A percentile compares a stretch with the other conserved stretches of the same genome.
Evolutionary conservation across 441 rosid species (phyloP).

Genomic region (Aleurites moluccanus): DNA sequence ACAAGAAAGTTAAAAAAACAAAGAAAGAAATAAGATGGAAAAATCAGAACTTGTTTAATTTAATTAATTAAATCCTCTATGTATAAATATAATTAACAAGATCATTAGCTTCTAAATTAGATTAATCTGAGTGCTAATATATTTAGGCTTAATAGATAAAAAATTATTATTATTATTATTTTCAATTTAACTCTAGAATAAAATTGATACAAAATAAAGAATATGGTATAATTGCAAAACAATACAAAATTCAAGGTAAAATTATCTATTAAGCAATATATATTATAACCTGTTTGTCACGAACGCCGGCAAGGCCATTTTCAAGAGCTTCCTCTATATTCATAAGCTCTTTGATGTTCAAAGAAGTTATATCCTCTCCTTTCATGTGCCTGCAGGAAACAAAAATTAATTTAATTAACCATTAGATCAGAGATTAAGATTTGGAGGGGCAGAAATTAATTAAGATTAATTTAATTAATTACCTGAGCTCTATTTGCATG

Average conservation of each 20-base stretch:
- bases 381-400: slow-evolving; percentile 59
- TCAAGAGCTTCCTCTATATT: slow-evolving; percentile 66
- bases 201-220: too few relatives aligned
- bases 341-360: slow-evolving; percentile 60
- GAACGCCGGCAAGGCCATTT: slow-evolving; percentile 55
- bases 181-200: too few relatives aligned
- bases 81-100: too few relatives aligned
- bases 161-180: too few relatives aligned
- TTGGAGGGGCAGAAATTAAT: too few relatives aligned
- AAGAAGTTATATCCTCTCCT: slow-evolving; percentile 73
- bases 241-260: too few relatives aligned
- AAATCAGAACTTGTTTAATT: neutral
- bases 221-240: too few relatives aligned
- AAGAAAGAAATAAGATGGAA: neutral
- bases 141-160: too few relatives aligned
- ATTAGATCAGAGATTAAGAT: too few relatives aligned
- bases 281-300: slow-evolving; percentile 50
- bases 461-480: neutral
- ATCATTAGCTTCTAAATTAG: too few relatives aligned
- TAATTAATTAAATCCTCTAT: neutral
- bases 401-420: neutral
- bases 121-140: too few relatives aligned
- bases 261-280: neutral
- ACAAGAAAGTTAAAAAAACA: slow-evolving; percentile 1
- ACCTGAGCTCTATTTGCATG: slow-evolving; percentile 88